These are phyloP conservation scores for Septoria linicola DNA, from an alignment of 2,329 filamentous ascomycete species.

Conservation along the genomic window DNA sequence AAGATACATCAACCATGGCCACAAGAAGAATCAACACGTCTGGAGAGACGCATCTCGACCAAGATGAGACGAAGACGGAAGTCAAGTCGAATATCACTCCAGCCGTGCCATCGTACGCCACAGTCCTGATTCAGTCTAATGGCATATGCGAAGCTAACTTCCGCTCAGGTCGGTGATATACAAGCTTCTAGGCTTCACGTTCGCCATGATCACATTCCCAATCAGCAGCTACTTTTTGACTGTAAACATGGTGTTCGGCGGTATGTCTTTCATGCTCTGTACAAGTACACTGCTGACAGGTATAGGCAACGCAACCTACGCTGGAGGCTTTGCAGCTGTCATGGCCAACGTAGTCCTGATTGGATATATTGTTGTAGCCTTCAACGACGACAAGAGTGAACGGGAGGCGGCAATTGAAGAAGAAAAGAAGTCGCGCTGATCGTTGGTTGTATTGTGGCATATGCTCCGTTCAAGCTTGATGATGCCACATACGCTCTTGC, in stretches of 20 bases:
- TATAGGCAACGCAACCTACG: slow-evolving; percentile 81
- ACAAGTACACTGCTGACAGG: neutral
- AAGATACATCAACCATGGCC: slow-evolving; percentile 55
- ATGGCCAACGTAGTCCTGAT: slow-evolving; percentile 90
- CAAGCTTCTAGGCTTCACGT: slow-evolving; percentile 86
- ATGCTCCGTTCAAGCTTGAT: neutral
- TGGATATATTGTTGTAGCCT: slow-evolving; percentile 86
- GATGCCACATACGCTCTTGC: too few species aligned
- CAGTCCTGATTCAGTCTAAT: neutral
- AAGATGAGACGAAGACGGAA: slow-evolving; percentile 36
- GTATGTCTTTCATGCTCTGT: slow-evolving; percentile 48
- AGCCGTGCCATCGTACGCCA: slow-evolving; percentile 72
- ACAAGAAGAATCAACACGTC: slow-evolving; percentile 64
- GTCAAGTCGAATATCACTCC: slow-evolving; percentile 71
- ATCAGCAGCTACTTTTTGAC: slow-evolving; percentile 87
- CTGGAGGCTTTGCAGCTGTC: slow-evolving; percentile 79
- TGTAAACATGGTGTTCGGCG: slow-evolving; percentile 72
- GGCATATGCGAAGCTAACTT: neutral
- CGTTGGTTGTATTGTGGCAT: neutral
- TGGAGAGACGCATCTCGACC: slow-evolving; percentile 63
- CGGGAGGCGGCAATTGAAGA: slow-evolving; percentile 47
- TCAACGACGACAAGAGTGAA: slow-evolving; percentile 73
- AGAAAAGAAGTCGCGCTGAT: slow-evolving; percentile 39
- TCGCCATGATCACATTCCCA: slow-evolving; percentile 85
- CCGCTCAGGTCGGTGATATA: slow-evolving; percentile 71